Evolutionary conservation across 2,329 filamentous ascomycete species (phyloP).

Genomic region (Mollisiaceae sp.): DNA sequence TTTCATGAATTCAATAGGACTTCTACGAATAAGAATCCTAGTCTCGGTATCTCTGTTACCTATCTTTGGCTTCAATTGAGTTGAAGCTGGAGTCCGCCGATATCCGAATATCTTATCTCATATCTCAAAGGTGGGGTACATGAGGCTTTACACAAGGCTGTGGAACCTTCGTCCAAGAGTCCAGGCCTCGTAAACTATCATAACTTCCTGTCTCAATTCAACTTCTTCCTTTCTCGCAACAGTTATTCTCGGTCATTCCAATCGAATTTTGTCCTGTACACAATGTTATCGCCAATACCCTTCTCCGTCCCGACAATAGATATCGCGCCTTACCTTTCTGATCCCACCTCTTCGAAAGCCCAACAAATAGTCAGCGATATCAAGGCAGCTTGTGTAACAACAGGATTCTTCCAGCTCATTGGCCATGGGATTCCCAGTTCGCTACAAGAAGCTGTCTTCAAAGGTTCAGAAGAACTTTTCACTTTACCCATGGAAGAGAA

Average conservation of each 20-base stretch:
- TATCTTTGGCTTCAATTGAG: not conserved
- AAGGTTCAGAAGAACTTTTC: slow-evolving; percentile 52
- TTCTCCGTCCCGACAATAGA: slow-evolving; percentile 33
- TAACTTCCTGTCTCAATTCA: not conserved
- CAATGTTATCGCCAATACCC: slow-evolving; percentile 10
- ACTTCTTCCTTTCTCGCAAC: slow-evolving; percentile 1
- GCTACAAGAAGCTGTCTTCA: slow-evolving; percentile 48
- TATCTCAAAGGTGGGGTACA: slow-evolving; percentile 22
- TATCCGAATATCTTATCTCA: slow-evolving; percentile 24
- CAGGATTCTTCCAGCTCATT: slow-evolving; percentile 58
- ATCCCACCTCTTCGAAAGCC: slow-evolving; percentile 26
- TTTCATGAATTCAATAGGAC: not conserved
- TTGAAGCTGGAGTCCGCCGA: slow-evolving; percentile 17
- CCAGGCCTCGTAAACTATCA: not conserved
- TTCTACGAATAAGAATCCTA: not conserved
- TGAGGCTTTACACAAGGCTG: slow-evolving; percentile 15
- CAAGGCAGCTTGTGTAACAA: slow-evolving; percentile 50
- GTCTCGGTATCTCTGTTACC: not conserved
- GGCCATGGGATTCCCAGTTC: slow-evolving; percentile 50
- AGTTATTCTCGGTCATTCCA: not conserved
- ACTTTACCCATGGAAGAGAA: slow-evolving; percentile 52
- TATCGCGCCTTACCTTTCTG: slow-evolving; percentile 30
- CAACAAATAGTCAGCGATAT: slow-evolving; percentile 44
- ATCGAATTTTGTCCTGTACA: not conserved
- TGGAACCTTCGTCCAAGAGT: not conserved